Conservation (phyloP, 1,139 yeast genomes). For the Kodamaea sp. region DNA sequence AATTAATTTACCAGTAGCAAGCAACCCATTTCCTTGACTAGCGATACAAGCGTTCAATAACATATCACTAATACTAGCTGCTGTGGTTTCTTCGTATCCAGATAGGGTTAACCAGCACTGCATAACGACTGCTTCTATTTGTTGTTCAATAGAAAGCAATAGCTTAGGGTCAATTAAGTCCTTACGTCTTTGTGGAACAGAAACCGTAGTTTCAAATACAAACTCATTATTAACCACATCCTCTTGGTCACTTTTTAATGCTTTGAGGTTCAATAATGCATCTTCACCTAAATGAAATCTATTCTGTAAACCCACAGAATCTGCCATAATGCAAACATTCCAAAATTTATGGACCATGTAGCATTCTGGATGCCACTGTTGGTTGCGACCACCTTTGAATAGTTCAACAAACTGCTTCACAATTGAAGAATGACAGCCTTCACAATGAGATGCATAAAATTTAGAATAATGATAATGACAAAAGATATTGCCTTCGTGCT, state of each 20-base stretch:
- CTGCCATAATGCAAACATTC: slow-evolving; percentile 80
- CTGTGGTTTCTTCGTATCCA: slow-evolving; percentile 89
- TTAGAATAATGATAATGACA: slow-evolving; percentile 92
- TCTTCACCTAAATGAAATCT: slow-evolving; percentile 18
- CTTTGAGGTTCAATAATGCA: slow-evolving; percentile 11
- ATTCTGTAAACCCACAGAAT: slow-evolving; percentile 53
- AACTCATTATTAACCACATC: slow-evolving; percentile 1
- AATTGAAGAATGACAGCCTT: slow-evolving; percentile 89
- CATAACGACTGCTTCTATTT: slow-evolving; percentile 65
- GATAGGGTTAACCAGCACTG: slow-evolving; percentile 87
- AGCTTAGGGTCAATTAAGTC: slow-evolving; percentile 44
- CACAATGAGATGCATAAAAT: slow-evolving; percentile 82
- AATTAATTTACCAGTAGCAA: slow-evolving; percentile 71
- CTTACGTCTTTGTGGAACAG: slow-evolving; percentile 5
- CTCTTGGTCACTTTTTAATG: slow-evolving; percentile 11
- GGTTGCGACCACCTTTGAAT: slow-evolving; percentile 87
- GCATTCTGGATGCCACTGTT: slow-evolving; percentile 99
- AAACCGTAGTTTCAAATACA: not conserved
- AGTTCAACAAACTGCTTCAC: slow-evolving; percentile 93
- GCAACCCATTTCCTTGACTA: slow-evolving; percentile 65
- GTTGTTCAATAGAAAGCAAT: slow-evolving; percentile 56
- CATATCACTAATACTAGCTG: slow-evolving; percentile 90
- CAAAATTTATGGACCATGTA: slow-evolving; percentile 96
- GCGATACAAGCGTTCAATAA: slow-evolving; percentile 78
- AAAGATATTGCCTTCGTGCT: slow-evolving; percentile 76